Percentiles rank a stretch among this genome's conserved stretches.
These are phyloP conservation scores for Penicillium salamii DNA, from an alignment of 495 filamentous ascomycete species.

Conservation along the genomic window DNA sequence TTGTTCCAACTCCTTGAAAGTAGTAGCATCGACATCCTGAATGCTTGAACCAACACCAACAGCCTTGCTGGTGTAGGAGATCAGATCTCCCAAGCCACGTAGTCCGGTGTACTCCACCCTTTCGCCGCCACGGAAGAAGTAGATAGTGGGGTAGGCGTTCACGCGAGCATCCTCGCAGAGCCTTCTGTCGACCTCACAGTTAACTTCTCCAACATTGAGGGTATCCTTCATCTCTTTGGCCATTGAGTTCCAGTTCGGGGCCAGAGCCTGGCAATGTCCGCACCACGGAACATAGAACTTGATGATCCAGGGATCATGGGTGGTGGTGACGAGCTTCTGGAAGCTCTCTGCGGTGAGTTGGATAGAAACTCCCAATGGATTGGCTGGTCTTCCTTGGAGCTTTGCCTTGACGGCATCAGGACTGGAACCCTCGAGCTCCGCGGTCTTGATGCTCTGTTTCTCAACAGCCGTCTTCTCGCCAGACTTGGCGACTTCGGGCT, in stretches of 20 bases:
- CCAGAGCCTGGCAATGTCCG: slow-evolving; percentile 87
- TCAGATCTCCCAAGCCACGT: slow-evolving; percentile 85
- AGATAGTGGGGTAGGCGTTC: slow-evolving; percentile 78
- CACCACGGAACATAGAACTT: slow-evolving; percentile 99
- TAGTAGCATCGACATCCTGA: slow-evolving; percentile 69
- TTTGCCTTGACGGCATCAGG: slow-evolving; percentile 28
- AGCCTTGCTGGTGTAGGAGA: slow-evolving; percentile 83
- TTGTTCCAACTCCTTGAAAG: slow-evolving; percentile 83
- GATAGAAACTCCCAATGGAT: slow-evolving; percentile 70
- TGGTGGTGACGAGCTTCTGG: slow-evolving; percentile 78
- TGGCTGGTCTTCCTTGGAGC: slow-evolving; percentile 55
- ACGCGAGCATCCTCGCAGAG: slow-evolving; percentile 88
- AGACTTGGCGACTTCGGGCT: slow-evolving; percentile 43
- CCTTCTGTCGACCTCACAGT: slow-evolving; percentile 79
- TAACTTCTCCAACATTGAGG: slow-evolving; percentile 93
- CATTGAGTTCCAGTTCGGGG: slow-evolving; percentile 85
- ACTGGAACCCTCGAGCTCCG: slow-evolving; percentile 26
- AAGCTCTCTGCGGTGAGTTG: slow-evolving; percentile 82
- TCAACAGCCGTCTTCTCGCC: slow-evolving; percentile 34
- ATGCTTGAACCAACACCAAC: slow-evolving; percentile 74
- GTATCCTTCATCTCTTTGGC: slow-evolving; percentile 82
- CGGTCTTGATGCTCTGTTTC: slow-evolving; percentile 14
- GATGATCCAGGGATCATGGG: slow-evolving; percentile 93
- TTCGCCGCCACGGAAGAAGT: slow-evolving; percentile 91
- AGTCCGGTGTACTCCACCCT: slow-evolving; percentile 90